Evolutionary conservation across 2,329 filamentous ascomycete species (phyloP).

Genomic region (Scopulariopsis brevicaulis): DNA sequence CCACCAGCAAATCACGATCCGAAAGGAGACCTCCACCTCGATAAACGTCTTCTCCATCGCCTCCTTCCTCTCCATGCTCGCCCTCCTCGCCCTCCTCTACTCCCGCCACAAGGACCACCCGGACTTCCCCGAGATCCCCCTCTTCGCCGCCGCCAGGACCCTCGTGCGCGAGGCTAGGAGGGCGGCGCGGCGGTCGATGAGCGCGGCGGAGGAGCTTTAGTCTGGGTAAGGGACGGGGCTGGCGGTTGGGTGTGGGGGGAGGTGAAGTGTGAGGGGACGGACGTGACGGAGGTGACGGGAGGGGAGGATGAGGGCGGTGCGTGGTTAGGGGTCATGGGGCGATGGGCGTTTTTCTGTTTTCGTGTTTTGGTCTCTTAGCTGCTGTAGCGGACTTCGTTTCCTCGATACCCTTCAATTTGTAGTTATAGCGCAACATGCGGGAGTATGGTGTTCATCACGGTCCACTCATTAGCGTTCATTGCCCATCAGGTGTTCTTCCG

Average conservation of each 20-base stretch:
- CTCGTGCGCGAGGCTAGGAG: conserved; percentile 20
- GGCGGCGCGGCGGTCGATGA: neutral
- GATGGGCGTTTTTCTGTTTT: neutral
- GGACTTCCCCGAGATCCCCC: conserved; percentile 48
- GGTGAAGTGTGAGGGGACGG: neutral
- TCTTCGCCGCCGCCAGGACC: conserved; percentile 29
- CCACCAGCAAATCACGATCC: conserved; percentile 68
- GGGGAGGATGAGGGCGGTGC: neutral
- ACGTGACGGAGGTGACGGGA: neutral
- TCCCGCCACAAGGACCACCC: conserved; percentile 31
- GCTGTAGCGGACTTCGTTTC: neutral
- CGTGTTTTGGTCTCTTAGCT: neutral
- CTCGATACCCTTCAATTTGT: neutral
- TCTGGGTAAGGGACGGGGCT: too few species aligned
- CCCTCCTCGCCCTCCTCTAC: conserved; percentile 56
- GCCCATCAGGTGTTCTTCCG: neutral
- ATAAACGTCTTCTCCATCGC: conserved; percentile 66
- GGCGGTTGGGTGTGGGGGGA: neutral
- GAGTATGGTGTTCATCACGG: neutral
- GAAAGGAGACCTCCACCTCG: conserved; percentile 68
- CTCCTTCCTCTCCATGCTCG: conserved; percentile 65
- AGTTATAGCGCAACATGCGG: neutral
- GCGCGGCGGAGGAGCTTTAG: neutral
- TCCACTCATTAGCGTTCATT: neutral
- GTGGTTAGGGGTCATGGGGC: neutral